Conservation (phyloP, 108 stramenopile species). For the Schizochytrium sp. region DNA sequence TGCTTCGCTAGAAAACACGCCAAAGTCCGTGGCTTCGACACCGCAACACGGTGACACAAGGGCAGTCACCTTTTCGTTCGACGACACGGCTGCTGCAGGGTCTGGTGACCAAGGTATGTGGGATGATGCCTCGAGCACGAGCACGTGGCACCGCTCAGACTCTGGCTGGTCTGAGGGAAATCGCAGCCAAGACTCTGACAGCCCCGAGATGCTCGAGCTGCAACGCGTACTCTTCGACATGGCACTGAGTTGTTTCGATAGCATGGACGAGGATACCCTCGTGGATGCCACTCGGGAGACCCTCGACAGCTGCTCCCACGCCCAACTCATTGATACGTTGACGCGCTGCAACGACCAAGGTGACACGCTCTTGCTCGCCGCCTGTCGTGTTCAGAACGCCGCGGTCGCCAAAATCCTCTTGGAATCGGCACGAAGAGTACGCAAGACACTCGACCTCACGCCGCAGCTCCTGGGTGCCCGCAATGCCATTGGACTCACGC, state of each 20-base stretch:
- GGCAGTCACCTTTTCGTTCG: neutral
- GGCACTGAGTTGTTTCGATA: neutral
- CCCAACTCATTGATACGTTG: neutral
- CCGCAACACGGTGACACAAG: neutral
- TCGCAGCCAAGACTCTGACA: neutral
- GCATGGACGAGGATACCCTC: neutral
- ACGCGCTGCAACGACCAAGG: neutral
- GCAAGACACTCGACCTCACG: neutral
- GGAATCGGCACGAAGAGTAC: neutral
- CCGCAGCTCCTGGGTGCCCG: neutral
- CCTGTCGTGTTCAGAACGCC: neutral
- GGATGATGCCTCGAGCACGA: neutral
- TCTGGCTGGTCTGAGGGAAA: neutral
- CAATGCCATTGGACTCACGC: constrained; percentile 5
- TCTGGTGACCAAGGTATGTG: neutral
- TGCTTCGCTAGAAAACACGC: neutral
- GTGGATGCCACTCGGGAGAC: neutral
- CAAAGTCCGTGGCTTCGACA: neutral
- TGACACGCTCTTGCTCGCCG: neutral
- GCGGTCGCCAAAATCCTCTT: neutral
- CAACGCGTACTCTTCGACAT: neutral
- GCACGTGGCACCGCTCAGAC: neutral
- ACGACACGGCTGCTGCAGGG: neutral
- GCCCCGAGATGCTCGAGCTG: neutral
- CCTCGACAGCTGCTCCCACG: neutral